These are phyloP conservation scores for Tuber calosporum DNA, from an alignment of 495 filamentous ascomycete species.

Conservation along the genomic window DNA sequence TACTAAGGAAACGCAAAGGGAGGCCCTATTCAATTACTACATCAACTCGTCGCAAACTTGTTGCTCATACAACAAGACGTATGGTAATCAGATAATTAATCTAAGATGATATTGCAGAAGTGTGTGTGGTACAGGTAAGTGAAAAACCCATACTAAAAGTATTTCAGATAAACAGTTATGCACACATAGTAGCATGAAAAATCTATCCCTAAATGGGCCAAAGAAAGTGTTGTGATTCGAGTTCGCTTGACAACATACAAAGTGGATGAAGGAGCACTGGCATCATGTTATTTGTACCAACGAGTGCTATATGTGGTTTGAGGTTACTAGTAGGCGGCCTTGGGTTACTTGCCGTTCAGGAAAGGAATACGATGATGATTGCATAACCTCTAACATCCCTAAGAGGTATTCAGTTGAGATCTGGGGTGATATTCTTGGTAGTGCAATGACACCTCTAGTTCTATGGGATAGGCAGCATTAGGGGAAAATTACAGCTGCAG, in stretches of 20 bases:
- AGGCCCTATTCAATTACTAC: background rate
- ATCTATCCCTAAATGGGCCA: background rate
- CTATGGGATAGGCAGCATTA: conserved; percentile 11
- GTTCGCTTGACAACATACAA: background rate
- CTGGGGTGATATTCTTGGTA: conserved; percentile 8
- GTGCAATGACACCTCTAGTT: background rate
- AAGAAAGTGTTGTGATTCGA: background rate
- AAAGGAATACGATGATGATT: background rate
- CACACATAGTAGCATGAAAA: background rate
- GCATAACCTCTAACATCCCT: background rate
- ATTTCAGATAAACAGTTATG: conserved; percentile 1
- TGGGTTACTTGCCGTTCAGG: conserved; percentile 1
- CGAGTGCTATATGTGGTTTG: background rate
- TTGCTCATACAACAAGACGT: too few species aligned
- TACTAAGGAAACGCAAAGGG: background rate
- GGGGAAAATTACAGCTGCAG: conserved; percentile 2
- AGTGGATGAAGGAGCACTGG: background rate
- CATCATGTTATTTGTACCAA: conserved; percentile 1
- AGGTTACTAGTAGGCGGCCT: background rate
- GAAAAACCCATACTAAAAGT: background rate
- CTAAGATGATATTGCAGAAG: background rate
- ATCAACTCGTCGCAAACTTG: too few species aligned
- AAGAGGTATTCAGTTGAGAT: conserved; percentile 12
- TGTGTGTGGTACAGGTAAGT: background rate
- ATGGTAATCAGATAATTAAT: background rate